Base-by-base conservation (phyloP, 495 filamentous ascomycete genomes). In the Penicillium coprophilum region DNA sequence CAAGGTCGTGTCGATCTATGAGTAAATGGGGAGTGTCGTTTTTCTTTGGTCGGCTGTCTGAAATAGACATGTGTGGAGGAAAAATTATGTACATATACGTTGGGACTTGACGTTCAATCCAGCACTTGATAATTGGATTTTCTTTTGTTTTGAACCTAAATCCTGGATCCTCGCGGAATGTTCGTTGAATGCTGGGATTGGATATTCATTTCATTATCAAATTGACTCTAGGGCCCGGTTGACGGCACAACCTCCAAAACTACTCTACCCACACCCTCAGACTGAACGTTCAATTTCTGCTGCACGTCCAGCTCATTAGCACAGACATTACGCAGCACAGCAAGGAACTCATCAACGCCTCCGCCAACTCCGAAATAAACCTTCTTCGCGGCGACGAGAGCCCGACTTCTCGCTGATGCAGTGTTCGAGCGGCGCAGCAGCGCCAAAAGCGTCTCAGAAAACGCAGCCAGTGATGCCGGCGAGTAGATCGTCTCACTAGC, bases 341-440 rank as follows among this genome's bases (percentile, higher is more conserved):
- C 71, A 48, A 91, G 78, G 67, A 98, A 96, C 64, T 93, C 92
- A 68, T 93, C 87, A 40, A 98, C 83, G 19, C 91, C 91, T 19
- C 94, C 94, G 3, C 94, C 94, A 52, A 98, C 94, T 5, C 94
- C 94, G 65, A 98, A 98, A 70, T 98, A 98, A 2, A 97, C 84
- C 70, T 85, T 84, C 76, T 98, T 98, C 3, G 94, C 94, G 5
- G 85, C 94, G 2, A 98, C 78, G n/a, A 96, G 69, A 6, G 90
- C 91, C 53, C 78, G 82, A 30, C 81, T 82, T 36, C 60, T 68
- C 27, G 48, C 56, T 11, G 70, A 53, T 6, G 59, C 71, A 30
- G 70, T 67, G 47, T 73, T 79, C 12, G 85, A 80, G 4, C 75
- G 74, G 46, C 81, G 71, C 53, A 96, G 69, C 10, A 94, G 65